Evolutionary conservation across 768 basidiomycete species (phyloP).

Genomic region (Rhodotorula diobovata): DNA sequence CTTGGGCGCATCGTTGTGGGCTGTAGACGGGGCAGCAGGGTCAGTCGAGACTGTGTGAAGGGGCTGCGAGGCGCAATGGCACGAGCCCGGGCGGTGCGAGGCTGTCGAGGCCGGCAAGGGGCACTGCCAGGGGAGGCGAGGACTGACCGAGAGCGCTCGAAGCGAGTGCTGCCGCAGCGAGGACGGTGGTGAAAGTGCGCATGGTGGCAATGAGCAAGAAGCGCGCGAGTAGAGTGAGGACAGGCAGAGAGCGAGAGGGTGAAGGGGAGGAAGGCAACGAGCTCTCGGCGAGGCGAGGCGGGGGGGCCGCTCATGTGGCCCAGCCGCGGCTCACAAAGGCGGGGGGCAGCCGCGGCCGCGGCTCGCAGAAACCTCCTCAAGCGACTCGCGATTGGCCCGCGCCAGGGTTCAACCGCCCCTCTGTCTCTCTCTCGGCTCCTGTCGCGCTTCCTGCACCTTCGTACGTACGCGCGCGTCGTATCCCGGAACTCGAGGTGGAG

Average conservation of each 20-base stretch:
- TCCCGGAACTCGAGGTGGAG: no score
- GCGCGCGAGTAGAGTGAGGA: background rate
- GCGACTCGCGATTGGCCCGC: no score
- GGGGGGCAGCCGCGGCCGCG: slow-evolving; percentile 6
- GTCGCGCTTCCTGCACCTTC: no score
- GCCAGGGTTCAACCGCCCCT: no score
- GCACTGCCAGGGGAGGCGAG: background rate
- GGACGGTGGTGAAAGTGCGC: background rate
- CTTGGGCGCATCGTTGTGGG: slow-evolving; percentile 18
- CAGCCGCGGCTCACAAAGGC: no score
- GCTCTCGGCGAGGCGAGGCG: no score
- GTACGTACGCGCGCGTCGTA: no score
- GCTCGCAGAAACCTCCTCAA: no score
- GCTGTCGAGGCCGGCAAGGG: background rate
- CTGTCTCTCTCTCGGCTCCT: no score
- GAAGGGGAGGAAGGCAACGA: background rate
- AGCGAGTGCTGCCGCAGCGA: background rate
- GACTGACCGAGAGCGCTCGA: background rate
- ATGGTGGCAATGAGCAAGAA: background rate
- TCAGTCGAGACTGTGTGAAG: background rate
- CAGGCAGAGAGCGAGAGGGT: no score
- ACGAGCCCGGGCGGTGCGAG: background rate
- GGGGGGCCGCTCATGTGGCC: no score
- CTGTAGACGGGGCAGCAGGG: background rate
- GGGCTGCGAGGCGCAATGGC: background rate